Evolutionary conservation across 129 eudicot genomes (phyloP).

Genomic region (Lactuca saligna): DNA sequence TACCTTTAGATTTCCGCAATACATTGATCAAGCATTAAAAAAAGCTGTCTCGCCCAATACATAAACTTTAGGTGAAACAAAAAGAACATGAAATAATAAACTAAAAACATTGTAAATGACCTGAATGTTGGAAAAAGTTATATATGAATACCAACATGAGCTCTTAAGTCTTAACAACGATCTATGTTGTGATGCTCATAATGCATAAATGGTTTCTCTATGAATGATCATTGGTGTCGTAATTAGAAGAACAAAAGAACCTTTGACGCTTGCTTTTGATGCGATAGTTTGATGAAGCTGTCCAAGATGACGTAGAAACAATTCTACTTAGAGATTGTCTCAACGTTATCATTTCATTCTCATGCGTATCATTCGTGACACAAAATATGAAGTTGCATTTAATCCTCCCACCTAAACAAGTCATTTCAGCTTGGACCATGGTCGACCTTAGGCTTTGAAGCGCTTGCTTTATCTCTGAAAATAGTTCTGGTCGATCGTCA

Average conservation of each 20-base stretch:
- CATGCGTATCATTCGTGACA: constrained; percentile 8
- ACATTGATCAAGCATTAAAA: constrained; percentile 13
- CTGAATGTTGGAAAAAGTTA: not conserved
- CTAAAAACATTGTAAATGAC: constrained; percentile 8
- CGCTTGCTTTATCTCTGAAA: constrained; percentile 60
- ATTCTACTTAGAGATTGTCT: constrained; percentile 63
- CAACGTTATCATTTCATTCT: constrained; percentile 30
- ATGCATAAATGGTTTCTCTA: not conserved
- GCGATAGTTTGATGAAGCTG: constrained; percentile 47
- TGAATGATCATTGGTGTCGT: constrained; percentile 4
- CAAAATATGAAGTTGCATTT: constrained; percentile 47
- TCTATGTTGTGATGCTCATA: constrained; percentile 1
- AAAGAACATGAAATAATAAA: constrained; percentile 22
- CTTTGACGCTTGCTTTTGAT: constrained; percentile 88
- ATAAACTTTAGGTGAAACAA: constrained; percentile 5
- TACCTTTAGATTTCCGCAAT: not conserved
- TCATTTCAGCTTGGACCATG: constrained; percentile 55
- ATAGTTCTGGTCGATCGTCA: constrained; percentile 65
- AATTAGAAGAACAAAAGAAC: constrained; percentile 59
- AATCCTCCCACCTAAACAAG: constrained; percentile 75
- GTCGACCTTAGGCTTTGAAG: constrained; percentile 51
- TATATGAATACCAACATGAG: not conserved
- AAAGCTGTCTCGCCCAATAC: not conserved
- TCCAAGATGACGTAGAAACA: constrained; percentile 43
- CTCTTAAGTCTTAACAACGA: not conserved